Base-by-base conservation (phyloP, 2,329 filamentous ascomycete species). In the Hyphodiscus sp. region DNA sequence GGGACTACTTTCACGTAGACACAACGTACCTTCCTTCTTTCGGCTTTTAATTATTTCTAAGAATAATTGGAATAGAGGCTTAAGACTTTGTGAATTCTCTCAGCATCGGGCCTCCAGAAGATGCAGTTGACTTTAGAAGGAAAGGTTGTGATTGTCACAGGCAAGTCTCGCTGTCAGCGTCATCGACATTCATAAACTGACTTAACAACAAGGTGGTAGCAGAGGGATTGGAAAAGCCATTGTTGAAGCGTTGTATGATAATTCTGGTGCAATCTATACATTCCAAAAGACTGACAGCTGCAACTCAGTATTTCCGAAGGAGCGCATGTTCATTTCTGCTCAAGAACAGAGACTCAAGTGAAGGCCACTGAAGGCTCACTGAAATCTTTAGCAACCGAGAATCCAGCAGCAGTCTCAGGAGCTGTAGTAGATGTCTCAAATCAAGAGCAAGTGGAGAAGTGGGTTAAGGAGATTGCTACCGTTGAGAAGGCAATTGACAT, bases 121-220 rank as follows among this genome's bases (percentile, higher is more conserved):
- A 70, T 70, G 69, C 61, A 68, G 57, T 66, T 70, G 15, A 61
- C 61, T 30, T 64, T 70, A n/a, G 61, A 67, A 38, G 62, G 63
- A 30, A 70, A 70, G 51, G 65, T 69, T 18, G 63, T 68, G 16
- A 57, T 70, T 3, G 61, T 70, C 9, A 70, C 69, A 38, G 68
- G 68, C 67, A 50, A 19, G 51, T 33, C 26, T 33, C 18, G 19
- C 1, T 16, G 30, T 48, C 48, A 41, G 44, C 11, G 11, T 20
- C 20, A 15, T n/a, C 5, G 23, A 26, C 23, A 26, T 26, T 26
- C 4, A 26, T 3, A 26, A 26, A 26, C 23, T 26, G 23, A 26
- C 23, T 8, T 3, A 26, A 26, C 3, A 26, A 26, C 23, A 55
- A 52, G 62, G 62, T 20, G 63, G 61, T n/a, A 62, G 61, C 13